Evolutionary conservation across 2,329 filamentous ascomycete genomes (phyloP).

Genomic region (Botrytis fragariae): DNA sequence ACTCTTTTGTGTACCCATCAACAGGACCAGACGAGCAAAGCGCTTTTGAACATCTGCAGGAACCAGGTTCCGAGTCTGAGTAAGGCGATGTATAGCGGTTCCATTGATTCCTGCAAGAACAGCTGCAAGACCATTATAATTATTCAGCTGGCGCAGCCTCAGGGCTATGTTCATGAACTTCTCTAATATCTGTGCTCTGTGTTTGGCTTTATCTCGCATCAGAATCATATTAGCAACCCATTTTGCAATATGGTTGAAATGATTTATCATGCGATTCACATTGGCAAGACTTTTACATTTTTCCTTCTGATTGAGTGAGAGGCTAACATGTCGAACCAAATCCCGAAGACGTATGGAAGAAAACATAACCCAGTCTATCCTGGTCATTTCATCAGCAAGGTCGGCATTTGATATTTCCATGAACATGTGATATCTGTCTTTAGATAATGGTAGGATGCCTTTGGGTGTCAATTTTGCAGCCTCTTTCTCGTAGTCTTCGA

Average conservation of each 20-base stretch:
- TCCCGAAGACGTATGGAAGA: constrained; percentile 91
- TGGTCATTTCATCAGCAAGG: constrained; percentile 85
- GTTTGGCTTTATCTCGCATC: constrained; percentile 91
- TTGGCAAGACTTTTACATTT: constrained; percentile 76
- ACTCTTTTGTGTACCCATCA: constrained; percentile 91
- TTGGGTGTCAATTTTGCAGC: constrained; percentile 70
- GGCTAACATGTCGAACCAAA: constrained; percentile 84
- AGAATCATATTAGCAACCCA: constrained; percentile 84
- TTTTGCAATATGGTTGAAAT: constrained; percentile 83
- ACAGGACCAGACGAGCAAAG: constrained; percentile 81
- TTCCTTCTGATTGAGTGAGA: constrained; percentile 68
- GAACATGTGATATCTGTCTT: constrained; percentile 84
- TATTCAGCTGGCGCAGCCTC: constrained; percentile 86
- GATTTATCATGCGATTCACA: constrained; percentile 89
- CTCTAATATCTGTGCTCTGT: constrained; percentile 84
- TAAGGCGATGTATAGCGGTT: constrained; percentile 78
- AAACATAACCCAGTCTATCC: constrained; percentile 98
- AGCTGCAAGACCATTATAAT: constrained; percentile 95
- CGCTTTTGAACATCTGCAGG: constrained; percentile 71
- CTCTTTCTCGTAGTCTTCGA: constrained; percentile 78
- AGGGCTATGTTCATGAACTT: constrained; percentile 92
- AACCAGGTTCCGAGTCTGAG: constrained; percentile 75
- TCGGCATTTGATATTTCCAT: constrained; percentile 84
- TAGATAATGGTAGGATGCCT: constrained; percentile 69
- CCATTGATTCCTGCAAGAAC: constrained; percentile 90